phyloP scores from a whole-genome alignment of 352 stramenopile species.

The Globisporangium recalcitrans region DNA sequence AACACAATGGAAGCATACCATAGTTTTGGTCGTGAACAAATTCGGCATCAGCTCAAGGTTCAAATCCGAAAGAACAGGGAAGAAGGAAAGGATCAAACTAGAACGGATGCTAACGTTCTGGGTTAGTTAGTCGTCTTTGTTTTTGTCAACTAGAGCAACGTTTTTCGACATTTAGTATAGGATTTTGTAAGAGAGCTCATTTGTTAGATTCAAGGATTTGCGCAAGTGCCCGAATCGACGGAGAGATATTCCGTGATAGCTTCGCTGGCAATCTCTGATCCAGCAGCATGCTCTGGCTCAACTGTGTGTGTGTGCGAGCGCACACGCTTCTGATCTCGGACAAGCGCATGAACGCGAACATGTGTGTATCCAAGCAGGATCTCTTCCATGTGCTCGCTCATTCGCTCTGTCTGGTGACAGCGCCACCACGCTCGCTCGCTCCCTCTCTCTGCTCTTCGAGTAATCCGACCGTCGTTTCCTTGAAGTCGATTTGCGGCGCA shows the following conservation, averaged over 20 bases:
- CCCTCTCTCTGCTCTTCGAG: conserved; percentile 3
- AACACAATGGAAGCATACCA: background rate
- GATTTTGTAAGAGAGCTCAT: too few species aligned
- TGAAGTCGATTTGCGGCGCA: background rate
- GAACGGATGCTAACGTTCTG: too few species aligned
- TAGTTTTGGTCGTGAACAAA: background rate
- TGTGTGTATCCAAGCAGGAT: background rate
- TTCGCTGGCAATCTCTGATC: background rate
- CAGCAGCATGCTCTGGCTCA: background rate
- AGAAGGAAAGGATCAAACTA: background rate
- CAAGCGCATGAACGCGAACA: background rate
- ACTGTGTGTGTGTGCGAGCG: background rate
- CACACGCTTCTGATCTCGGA: background rate
- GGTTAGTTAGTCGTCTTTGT: too few species aligned
- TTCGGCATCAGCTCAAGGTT: background rate
- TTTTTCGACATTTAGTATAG: too few species aligned
- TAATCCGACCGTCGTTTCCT: background rate
- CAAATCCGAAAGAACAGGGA: background rate
- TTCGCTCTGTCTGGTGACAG: background rate
- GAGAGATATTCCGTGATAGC: background rate
- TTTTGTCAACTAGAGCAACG: background rate
- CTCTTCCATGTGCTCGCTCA: conserved; percentile 2
- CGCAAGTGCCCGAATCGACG: background rate
- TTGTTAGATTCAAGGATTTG: background rate
- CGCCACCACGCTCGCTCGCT: background rate